These are phyloP conservation scores for Talaromyces marneffei DNA, from an alignment of 2,329 filamentous ascomycete species.

Conservation along the genomic window DNA sequence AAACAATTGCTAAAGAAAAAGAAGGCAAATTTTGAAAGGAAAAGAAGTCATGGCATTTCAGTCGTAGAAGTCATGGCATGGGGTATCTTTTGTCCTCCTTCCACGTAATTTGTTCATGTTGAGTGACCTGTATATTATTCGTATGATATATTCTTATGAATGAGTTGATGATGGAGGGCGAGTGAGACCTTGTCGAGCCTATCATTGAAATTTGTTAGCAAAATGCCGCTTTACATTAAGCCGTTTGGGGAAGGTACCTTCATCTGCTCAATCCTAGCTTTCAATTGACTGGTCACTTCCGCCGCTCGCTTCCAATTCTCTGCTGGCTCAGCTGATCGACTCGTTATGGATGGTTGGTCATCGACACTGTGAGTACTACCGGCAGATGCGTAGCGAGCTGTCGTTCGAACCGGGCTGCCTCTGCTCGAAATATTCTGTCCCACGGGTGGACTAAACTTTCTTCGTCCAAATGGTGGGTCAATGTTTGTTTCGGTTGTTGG, in stretches of 20 bases:
- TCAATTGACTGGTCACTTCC: slow-evolving; percentile 94
- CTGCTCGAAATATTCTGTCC: slow-evolving; percentile 31
- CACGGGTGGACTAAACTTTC: slow-evolving; percentile 42
- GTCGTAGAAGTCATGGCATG: slow-evolving; percentile 11
- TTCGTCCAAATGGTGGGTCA: slow-evolving; percentile 26
- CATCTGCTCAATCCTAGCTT: slow-evolving; percentile 98
- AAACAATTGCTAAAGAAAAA: slow-evolving; percentile 1
- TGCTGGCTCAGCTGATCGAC: slow-evolving; percentile 49
- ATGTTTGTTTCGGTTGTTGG: slow-evolving; percentile 26
- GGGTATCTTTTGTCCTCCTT: slow-evolving; percentile 14
- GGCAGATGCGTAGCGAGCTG: slow-evolving; percentile 25
- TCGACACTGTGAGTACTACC: slow-evolving; percentile 31
- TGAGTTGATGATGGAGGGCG: slow-evolving; percentile 34
- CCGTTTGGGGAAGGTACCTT: slow-evolving; percentile 51
- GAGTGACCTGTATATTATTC: not conserved
- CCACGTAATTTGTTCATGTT: not conserved
- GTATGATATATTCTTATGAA: slow-evolving; percentile 23
- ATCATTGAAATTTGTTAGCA: not conserved
- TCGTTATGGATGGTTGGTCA: slow-evolving; percentile 22
- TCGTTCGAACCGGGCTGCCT: slow-evolving; percentile 35
- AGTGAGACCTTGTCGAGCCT: slow-evolving; percentile 16
- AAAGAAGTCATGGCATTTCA: not conserved
- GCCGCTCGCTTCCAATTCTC: slow-evolving; percentile 97
- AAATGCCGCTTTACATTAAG: not conserved
- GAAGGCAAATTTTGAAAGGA: not conserved